Evolutionary conservation across 2,329 filamentous ascomycete genomes (phyloP), one percentile per base, ranked within the genome.

Genomic region (Aspergillus quadricinctus): DNA sequence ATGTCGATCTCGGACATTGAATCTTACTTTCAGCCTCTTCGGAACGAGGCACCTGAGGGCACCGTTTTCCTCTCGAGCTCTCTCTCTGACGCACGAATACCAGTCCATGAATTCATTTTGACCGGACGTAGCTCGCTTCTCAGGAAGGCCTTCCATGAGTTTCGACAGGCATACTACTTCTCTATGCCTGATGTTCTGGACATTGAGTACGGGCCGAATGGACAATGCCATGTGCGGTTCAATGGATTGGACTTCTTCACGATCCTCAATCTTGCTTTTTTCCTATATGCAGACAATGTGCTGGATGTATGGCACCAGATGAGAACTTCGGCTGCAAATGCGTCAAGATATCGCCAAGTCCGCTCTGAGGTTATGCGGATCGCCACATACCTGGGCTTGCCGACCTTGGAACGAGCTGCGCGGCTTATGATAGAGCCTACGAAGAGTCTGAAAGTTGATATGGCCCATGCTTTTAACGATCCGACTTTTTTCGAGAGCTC

Each of bases 241-340:
- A 77, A 84, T 21, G 82, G 84, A 1, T 74, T 93, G 11, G 92
- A 97, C 68, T 80, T 94, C 40, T 78, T 95, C 35, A 88, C 90
- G 0, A 69, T 97, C 6, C 77, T 96, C 55, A 93, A 96, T 64
- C 64, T 97, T 9, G 83, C 88, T 1, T 78, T 93, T 9, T 97
- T 90, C 66, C 69, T 88, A 7, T 97, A 97, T 70, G 87, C 86
- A 5, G 94, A 97, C 68, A 80, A 79, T 3, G 77, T 92, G 17
- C 80, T 96, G 31, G 90, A 94, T 57, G 88, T 92, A 19, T 97
- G 94, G 94, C 89, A 92, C 62, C 87, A 88, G 60, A 87, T 87
- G 4, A 84, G 79, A 59, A 83, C 86, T 59, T 82, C 84, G 21
- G 83, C 86, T 2, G 76, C 83, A 10, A 78, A 88, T 69, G 87